Evolutionary conservation across 2,329 filamentous ascomycete species (phyloP).

Genomic region (Chaetomium sp.): DNA sequence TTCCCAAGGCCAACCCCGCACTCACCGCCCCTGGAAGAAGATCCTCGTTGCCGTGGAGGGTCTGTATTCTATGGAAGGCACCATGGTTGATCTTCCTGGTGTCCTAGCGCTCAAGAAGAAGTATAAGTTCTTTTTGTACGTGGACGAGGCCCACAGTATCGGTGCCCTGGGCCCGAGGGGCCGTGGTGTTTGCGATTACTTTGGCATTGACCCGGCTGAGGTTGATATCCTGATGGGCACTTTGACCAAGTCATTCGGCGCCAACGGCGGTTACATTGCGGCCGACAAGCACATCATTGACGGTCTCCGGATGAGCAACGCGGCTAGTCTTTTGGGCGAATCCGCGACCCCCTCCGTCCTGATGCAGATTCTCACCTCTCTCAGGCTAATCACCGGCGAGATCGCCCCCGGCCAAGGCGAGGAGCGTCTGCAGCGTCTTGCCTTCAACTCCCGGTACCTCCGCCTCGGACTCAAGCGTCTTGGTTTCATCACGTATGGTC

Average conservation of each 20-base stretch:
- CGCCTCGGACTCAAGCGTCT: slow-evolving; percentile 93
- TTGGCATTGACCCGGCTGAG: slow-evolving; percentile 77
- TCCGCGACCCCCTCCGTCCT: slow-evolving; percentile 81
- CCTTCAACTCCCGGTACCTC: slow-evolving; percentile 98
- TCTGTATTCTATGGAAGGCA: slow-evolving; percentile 98
- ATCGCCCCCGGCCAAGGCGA: slow-evolving; percentile 85
- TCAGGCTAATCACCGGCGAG: slow-evolving; percentile 85
- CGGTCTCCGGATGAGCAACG: slow-evolving; percentile 80
- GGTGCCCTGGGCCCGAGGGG: slow-evolving; percentile 85
- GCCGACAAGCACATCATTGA: slow-evolving; percentile 87
- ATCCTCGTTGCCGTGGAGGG: slow-evolving; percentile 94
- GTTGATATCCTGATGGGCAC: slow-evolving; percentile 98
- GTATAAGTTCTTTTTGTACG: slow-evolving; percentile 94
- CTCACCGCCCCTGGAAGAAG: slow-evolving; percentile 99
- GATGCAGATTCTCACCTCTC: slow-evolving; percentile 79
- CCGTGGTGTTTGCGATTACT: slow-evolving; percentile 95
- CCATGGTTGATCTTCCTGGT: slow-evolving; percentile 95
- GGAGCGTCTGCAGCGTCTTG: slow-evolving; percentile 89
- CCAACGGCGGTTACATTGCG: slow-evolving; percentile 92
- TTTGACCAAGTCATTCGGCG: slow-evolving; percentile 95
- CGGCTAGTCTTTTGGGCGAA: slow-evolving; percentile 81
- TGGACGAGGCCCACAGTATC: slow-evolving; percentile 95
- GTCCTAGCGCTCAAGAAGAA: slow-evolving; percentile 80
- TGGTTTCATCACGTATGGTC: slow-evolving; percentile 92
- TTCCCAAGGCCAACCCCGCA: slow-evolving; percentile 92